Evolutionary conservation across 2,329 filamentous ascomycete species (phyloP).

Genomic region (Lojkania enalia): DNA sequence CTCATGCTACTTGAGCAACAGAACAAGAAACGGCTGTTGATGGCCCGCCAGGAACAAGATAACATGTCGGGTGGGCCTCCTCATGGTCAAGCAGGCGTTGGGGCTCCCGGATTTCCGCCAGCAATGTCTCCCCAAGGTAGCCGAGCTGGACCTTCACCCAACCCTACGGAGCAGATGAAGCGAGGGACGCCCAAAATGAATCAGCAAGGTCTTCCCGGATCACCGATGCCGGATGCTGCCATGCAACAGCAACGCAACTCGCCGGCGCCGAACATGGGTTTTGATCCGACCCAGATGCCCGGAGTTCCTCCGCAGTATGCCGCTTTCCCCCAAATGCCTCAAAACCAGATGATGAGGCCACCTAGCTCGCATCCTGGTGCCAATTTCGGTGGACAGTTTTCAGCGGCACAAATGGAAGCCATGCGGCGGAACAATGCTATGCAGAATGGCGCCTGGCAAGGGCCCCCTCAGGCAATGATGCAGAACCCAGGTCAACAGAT

Average conservation of each 20-base stretch:
- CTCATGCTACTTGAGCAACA: constrained; percentile 82
- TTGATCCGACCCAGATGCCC: constrained; percentile 56
- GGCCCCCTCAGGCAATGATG: constrained; percentile 56
- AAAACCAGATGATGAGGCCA: constrained; percentile 59
- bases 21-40: constrained; percentile 80
- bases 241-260: constrained; percentile 64
- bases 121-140: constrained; percentile 71
- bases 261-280: constrained; percentile 61
- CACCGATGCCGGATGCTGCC: constrained; percentile 70
- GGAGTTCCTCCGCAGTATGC: constrained; percentile 45
- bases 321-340: constrained; percentile 39
- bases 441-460: constrained; percentile 42
- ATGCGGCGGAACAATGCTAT: constrained; percentile 43
- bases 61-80: constrained; percentile 55
- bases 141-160: constrained; percentile 73
- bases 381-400: constrained; percentile 66
- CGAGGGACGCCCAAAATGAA: constrained; percentile 75
- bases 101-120: constrained; percentile 60
- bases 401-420: constrained; percentile 59
- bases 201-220: constrained; percentile 66
- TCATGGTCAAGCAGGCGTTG: constrained; percentile 52
- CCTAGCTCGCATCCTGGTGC: constrained; percentile 53
- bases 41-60: constrained; percentile 79
- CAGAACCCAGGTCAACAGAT: constrained; percentile 58
- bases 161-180: constrained; percentile 78